phyloP scores from a whole-genome alignment of 2,329 filamentous ascomycete species.

The Onygenales sp. region DNA sequence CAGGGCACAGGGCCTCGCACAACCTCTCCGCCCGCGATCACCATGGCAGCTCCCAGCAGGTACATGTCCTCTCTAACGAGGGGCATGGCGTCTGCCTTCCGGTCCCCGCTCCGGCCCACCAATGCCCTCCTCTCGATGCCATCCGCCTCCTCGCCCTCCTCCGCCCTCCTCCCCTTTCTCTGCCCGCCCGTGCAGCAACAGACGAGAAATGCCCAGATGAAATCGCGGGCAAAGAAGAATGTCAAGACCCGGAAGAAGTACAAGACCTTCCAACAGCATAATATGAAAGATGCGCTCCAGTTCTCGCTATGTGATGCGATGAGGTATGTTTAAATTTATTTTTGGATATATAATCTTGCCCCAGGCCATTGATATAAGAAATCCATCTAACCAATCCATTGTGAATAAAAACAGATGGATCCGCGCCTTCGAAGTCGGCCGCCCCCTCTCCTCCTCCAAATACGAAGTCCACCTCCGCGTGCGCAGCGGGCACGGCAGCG shows the following conservation, averaged over 20 bases:
- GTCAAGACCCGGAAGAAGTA: slow-evolving; percentile 40
- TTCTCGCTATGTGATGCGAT: slow-evolving; percentile 88
- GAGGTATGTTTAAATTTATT: slow-evolving; percentile 42
- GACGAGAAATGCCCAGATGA: slow-evolving; percentile 5
- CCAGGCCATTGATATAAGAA: not conserved
- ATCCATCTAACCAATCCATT: not conserved
- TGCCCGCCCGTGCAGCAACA: slow-evolving; percentile 12
- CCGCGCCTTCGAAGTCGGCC: slow-evolving; percentile 84
- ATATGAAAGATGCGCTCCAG: slow-evolving; percentile 57
- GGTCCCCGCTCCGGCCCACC: slow-evolving; percentile 7
- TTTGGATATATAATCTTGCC: too few relatives aligned
- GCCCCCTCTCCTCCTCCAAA: slow-evolving; percentile 61
- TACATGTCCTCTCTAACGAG: slow-evolving; percentile 11
- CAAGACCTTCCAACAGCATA: slow-evolving; percentile 54
- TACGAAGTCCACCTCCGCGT: slow-evolving; percentile 84
- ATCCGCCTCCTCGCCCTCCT: not conserved
- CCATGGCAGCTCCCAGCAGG: slow-evolving; percentile 10
- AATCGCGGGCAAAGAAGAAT: slow-evolving; percentile 4
- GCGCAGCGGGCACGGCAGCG: slow-evolving; percentile 73
- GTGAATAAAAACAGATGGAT: slow-evolving; percentile 56
- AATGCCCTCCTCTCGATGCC: too few relatives aligned
- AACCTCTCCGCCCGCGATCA: not conserved
- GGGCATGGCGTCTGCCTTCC: slow-evolving; percentile 7
- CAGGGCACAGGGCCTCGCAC: not conserved
- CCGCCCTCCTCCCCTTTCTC: slow-evolving; percentile 8